A percentile compares a stretch with the other conserved stretches of the same genome.
Evolutionary conservation across 2,329 filamentous ascomycete genomes (phyloP).

Genomic region (Fusarium bactridioides): DNA sequence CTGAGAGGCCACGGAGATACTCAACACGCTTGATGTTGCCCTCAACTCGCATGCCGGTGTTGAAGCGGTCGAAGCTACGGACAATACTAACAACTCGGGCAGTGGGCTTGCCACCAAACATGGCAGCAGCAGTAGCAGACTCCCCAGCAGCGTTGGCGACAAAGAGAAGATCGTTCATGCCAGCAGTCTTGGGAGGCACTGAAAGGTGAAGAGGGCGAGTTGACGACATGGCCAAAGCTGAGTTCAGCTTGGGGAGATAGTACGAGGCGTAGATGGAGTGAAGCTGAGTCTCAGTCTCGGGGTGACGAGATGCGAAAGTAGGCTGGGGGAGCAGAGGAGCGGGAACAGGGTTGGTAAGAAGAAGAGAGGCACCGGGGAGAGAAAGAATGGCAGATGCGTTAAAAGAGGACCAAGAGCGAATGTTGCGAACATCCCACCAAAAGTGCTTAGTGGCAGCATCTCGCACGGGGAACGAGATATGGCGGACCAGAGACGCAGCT

Average conservation of each 20-base stretch:
- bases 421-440: slow-evolving; percentile 95
- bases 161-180: slow-evolving; percentile 66
- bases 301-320: slow-evolving; percentile 66
- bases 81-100: slow-evolving; percentile 81
- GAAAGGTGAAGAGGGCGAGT: slow-evolving; percentile 67
- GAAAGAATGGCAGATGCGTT: slow-evolving; percentile 74
- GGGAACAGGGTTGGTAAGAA: slow-evolving; percentile 76
- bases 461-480: slow-evolving; percentile 72
- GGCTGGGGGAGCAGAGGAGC: slow-evolving; percentile 68
- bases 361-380: slow-evolving; percentile 74
- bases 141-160: slow-evolving; percentile 69
- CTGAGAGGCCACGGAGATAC: slow-evolving; percentile 86
- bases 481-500: slow-evolving; percentile 81
- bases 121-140: slow-evolving; percentile 61
- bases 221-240: slow-evolving; percentile 79
- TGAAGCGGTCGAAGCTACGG: slow-evolving; percentile 92
- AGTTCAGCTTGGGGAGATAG: slow-evolving; percentile 88
- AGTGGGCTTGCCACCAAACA: slow-evolving; percentile 57
- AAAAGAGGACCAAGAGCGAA: slow-evolving; percentile 85
- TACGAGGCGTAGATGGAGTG: slow-evolving; percentile 78
- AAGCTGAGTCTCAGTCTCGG: slow-evolving; percentile 80
- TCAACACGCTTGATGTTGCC: slow-evolving; percentile 85
- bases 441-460: slow-evolving; percentile 81
- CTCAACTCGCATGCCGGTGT: slow-evolving; percentile 90
- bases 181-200: slow-evolving; percentile 48